Conservation (phyloP, 805 yeast species). For the Kuraishia ogatae region DNA sequence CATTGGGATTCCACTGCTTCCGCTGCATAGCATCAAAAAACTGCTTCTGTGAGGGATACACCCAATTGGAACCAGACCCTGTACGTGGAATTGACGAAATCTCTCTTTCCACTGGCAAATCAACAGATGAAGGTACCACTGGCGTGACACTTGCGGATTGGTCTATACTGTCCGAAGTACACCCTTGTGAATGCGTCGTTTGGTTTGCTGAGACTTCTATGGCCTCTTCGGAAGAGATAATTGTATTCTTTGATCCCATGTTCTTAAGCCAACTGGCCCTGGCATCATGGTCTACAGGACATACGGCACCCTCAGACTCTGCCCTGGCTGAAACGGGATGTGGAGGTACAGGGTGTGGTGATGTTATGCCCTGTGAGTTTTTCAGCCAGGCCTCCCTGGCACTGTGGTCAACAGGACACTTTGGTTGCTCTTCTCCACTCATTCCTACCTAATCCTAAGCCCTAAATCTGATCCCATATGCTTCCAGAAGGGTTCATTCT, state of each 20-base stretch:
- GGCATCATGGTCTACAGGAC: slow-evolving; percentile 31
- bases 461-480: no score
- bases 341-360: slow-evolving; percentile 5
- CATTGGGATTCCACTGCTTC: slow-evolving; percentile 79
- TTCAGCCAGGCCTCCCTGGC: slow-evolving; percentile 52
- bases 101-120: slow-evolving; percentile 66
- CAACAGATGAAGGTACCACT: slow-evolving; percentile 19
- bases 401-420: slow-evolving; percentile 66
- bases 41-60: slow-evolving; percentile 93
- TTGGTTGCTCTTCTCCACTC: slow-evolving; percentile 12
- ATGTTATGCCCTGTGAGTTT: slow-evolving; percentile 8
- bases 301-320: slow-evolving; percentile 17
- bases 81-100: slow-evolving; percentile 80
- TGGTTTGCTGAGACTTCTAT: slow-evolving; percentile 23
- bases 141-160: slow-evolving; percentile 18
- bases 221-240: slow-evolving; percentile 27
- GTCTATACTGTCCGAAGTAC: slow-evolving; percentile 37
- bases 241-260: slow-evolving; percentile 8
- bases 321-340: slow-evolving; percentile 8
- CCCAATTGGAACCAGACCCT: slow-evolving; percentile 64
- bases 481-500: no score
- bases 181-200: slow-evolving; percentile 14
- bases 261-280: slow-evolving; percentile 26
- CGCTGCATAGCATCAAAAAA: slow-evolving; percentile 91
- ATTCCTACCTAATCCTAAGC: no score